Base-by-base conservation (phyloP, 352 stramenopile genomes). In the Phytophthora constricta region DNA sequence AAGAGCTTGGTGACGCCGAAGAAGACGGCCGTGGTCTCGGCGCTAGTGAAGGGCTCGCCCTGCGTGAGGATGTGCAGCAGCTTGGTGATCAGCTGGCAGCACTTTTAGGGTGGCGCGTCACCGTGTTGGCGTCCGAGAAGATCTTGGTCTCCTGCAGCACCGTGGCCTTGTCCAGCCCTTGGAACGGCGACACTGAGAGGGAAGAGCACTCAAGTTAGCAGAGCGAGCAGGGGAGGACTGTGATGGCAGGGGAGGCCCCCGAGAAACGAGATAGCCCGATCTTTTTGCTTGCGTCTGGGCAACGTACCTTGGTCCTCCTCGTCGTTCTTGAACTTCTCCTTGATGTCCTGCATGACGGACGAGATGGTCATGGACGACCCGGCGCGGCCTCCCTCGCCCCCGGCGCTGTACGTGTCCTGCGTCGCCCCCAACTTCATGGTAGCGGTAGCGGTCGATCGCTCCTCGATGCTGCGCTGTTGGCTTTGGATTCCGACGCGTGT, bases 1-100 rank as follows among this genome's bases (percentile, higher is more conserved):
- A 99, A 99, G 19, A 99, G 91, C 86, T 99, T 99, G 2, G 98
- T 99, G 13, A 99, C 97, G 16, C 96, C 97, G 62, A 99, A 99
- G 77, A 99, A 99, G 17, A 99, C 97, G 27, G 99, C 97, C 0
- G 94, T 99, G 3, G 96, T 98, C 74, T 99, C 97, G 9, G 87
- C 91, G 34, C 81, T 96, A 13, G 90, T 98, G 54, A 99, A 97
- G 28, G 94, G 97, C 67, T 99, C 97, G 16, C 98, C 98, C 64
- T 98, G 97, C 27, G 97, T 98, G 50, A 99, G 83, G 25, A 99
- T 91, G 71, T 99, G 97, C 56, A 99, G 89, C 52, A 99, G 77
- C 79, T 99, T 99, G 19, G 98, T 99, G 82, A 99, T 99, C 52
- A 99, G 91, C 74, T 98, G 96, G 70, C 97, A 99, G 86, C 98